phyloP scores from a whole-genome alignment of 805 yeast species.

The Starmera quercuum region DNA sequence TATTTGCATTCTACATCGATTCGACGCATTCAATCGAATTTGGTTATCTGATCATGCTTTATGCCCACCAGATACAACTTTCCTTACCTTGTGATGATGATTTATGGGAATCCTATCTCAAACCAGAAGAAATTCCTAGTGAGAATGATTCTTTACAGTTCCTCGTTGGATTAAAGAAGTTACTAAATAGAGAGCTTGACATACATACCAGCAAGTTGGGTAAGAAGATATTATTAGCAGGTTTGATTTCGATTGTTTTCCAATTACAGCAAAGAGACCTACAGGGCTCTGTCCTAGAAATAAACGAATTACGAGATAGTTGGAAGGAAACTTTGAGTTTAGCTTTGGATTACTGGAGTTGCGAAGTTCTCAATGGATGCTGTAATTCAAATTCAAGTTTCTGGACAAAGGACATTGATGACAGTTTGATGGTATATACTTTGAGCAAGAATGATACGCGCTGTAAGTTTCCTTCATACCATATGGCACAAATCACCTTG shows the following conservation, averaged over 20 bases:
- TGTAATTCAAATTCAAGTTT: slow-evolving; percentile 18
- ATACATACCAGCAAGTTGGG: slow-evolving; percentile 48
- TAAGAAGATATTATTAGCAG: slow-evolving; percentile 57
- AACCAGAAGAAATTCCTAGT: slow-evolving; percentile 18
- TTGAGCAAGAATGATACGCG: slow-evolving; percentile 31
- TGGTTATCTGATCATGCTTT: slow-evolving; percentile 58
- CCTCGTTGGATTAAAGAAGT: slow-evolving; percentile 46
- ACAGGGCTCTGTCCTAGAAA: slow-evolving; percentile 43
- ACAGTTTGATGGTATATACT: slow-evolving; percentile 11
- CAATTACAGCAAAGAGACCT: slow-evolving; percentile 69
- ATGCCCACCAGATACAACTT: slow-evolving; percentile 54
- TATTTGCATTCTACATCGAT: slow-evolving; percentile 77
- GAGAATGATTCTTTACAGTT: slow-evolving; percentile 33
- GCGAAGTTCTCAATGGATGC: slow-evolving; percentile 31
- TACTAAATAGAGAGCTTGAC: slow-evolving; percentile 47
- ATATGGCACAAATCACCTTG: slow-evolving; percentile 64
- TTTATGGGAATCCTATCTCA: slow-evolving; percentile 41
- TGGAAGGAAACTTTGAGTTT: slow-evolving; percentile 70
- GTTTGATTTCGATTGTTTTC: slow-evolving; percentile 56
- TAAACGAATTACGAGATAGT: slow-evolving; percentile 31
- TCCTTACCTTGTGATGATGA: slow-evolving; percentile 58
- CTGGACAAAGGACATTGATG: slow-evolving; percentile 13
- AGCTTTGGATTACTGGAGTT: slow-evolving; percentile 66
- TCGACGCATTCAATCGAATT: slow-evolving; percentile 71
- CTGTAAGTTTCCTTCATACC: slow-evolving; percentile 62